Conservation (phyloP, 2,329 filamentous ascomycete genomes). For the Didymella segeticola region DNA sequence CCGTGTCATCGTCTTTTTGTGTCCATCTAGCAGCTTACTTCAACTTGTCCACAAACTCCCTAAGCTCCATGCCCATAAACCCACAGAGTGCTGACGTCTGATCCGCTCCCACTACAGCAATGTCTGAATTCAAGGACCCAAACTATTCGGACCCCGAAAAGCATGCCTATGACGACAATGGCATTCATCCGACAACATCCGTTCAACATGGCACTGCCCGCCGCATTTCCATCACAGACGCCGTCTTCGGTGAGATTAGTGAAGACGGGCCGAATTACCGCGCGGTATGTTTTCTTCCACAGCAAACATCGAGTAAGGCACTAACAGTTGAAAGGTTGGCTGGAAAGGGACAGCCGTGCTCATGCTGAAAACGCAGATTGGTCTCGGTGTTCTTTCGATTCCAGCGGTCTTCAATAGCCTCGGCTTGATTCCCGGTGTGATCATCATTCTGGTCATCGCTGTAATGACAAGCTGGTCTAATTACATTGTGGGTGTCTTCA, state of each 20-base stretch:
- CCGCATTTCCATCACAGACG: constrained; percentile 23
- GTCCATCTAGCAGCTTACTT: not conserved
- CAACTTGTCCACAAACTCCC: not conserved
- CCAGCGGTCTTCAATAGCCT: constrained; percentile 55
- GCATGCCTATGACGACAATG: not conserved
- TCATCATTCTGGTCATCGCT: constrained; percentile 51
- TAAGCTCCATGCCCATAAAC: not conserved
- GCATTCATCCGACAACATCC: constrained; percentile 6
- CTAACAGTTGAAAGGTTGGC: constrained; percentile 26
- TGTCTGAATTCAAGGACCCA: constrained; percentile 12
- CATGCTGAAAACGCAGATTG: constrained; percentile 43
- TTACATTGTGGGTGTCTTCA: constrained; percentile 61
- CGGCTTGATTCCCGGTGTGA: constrained; percentile 58
- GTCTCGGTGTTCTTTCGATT: constrained; percentile 58
- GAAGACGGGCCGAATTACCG: constrained; percentile 64
- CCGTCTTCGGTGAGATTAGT: constrained; percentile 59
- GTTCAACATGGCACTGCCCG: constrained; percentile 10
- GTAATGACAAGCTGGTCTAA: constrained; percentile 58
- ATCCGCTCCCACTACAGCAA: not conserved
- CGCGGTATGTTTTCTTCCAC: constrained; percentile 19
- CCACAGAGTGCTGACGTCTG: not conserved
- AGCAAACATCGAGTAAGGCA: constrained; percentile 48
- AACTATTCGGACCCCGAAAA: constrained; percentile 8
- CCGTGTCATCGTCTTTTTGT: not conserved
- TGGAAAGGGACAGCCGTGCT: constrained; percentile 36